Evolutionary conservation across 345 rosid genomes (phyloP).

Genomic region (Ricinus communis): DNA sequence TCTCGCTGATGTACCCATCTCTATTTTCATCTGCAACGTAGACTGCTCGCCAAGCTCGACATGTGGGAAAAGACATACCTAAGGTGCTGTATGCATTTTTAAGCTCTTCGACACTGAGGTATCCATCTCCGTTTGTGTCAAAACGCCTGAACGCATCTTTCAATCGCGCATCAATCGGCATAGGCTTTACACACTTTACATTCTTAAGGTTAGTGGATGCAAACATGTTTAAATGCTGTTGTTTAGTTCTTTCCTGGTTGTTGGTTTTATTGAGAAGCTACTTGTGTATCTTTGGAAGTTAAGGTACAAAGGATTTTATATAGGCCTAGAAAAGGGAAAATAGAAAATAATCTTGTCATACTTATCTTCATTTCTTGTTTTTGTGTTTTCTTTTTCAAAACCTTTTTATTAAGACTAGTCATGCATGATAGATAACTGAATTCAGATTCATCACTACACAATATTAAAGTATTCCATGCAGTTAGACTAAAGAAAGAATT

Average conservation of each 20-base stretch:
- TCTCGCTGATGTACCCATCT: conserved; percentile 19
- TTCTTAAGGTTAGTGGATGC: not conserved
- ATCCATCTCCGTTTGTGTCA: conserved; percentile 17
- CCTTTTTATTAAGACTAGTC: too few species aligned
- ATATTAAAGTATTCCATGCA: too few species aligned
- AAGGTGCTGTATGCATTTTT: not conserved
- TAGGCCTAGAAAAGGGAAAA: too few species aligned
- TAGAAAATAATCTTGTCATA: too few species aligned
- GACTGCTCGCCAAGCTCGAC: conserved; percentile 10
- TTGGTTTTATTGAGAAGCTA: not conserved
- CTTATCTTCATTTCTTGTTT: too few species aligned
- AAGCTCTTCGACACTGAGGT: conserved; percentile 18
- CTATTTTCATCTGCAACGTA: conserved; percentile 17
- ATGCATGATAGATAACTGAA: too few species aligned
- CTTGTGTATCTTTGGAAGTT: not conserved
- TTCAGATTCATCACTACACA: too few species aligned
- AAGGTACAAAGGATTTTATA: too few species aligned
- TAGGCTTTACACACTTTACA: not conserved
- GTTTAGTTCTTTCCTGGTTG: too few species aligned
- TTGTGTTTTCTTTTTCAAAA: too few species aligned
- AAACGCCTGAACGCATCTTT: not conserved
- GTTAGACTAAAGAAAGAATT: too few species aligned
- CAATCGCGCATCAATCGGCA: not conserved
- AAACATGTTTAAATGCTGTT: not conserved
- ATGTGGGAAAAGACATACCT: conserved; percentile 1